phyloP scores from a whole-genome alignment of 441 rosid species.

The Syzygium malaccense region DNA sequence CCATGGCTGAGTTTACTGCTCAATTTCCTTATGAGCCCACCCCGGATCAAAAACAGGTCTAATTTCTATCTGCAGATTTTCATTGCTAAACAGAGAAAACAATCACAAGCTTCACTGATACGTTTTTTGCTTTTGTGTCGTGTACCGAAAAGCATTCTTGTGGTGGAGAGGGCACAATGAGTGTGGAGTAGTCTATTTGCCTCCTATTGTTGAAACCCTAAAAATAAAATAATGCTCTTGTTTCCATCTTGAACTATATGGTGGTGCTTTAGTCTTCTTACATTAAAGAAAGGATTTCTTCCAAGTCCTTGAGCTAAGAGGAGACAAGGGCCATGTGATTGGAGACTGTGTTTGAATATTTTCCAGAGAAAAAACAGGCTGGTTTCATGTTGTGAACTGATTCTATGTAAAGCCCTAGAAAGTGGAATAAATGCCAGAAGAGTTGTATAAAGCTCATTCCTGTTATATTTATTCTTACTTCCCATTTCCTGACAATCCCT shows the following conservation, averaged over 20 bases:
- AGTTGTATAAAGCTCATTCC: neutral
- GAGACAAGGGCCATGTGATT: neutral
- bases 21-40: slow-evolving; percentile 85
- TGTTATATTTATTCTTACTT: neutral
- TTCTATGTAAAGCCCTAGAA: neutral
- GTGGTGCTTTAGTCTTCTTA: neutral
- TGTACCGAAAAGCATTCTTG: neutral
- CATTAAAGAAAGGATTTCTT: neutral
- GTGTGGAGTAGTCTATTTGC: neutral
- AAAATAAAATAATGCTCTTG: neutral
- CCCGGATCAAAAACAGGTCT: slow-evolving; percentile 85
- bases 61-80: neutral
- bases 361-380: neutral
- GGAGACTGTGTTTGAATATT: neutral
- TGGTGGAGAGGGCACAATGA: neutral
- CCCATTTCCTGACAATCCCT: neutral
- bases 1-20: slow-evolving; percentile 56
- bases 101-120: neutral
- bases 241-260: neutral
- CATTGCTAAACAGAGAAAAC: neutral
- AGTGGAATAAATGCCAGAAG: neutral
- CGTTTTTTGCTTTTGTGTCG: neutral
- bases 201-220: neutral
- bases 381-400: neutral
- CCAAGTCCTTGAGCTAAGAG: neutral